Conservation (phyloP, 148 eudicot species). For the Camellia granthamiana region DNA sequence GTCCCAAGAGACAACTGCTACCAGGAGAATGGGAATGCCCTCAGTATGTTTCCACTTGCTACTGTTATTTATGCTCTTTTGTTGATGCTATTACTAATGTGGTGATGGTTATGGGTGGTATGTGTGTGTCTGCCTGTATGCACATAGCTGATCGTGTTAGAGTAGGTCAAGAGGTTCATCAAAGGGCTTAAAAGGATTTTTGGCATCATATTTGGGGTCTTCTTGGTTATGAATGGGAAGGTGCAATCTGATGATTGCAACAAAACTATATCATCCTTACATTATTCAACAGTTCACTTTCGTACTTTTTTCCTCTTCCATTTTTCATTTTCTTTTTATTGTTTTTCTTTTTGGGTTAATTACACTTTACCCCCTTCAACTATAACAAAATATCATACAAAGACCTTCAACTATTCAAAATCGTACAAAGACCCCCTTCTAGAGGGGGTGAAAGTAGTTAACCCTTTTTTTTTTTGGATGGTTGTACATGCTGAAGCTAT, state of each 20-base stretch:
- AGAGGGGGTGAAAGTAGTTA: no score
- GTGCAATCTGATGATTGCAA: conserved; percentile 1
- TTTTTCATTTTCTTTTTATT: neutral
- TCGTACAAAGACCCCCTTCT: no score
- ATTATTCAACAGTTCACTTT: neutral
- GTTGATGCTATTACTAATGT: neutral
- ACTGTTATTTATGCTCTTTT: neutral
- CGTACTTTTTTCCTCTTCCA: neutral
- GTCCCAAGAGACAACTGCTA: conserved; percentile 94
- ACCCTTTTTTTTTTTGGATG: neutral
- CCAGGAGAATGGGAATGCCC: conserved; percentile 99
- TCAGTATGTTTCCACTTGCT: conserved; percentile 55
- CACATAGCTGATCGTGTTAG: neutral
- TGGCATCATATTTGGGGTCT: neutral
- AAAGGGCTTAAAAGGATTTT: conserved; percentile 1
- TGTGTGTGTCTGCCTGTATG: neutral
- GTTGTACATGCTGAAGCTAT: neutral
- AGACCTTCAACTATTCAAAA: no score
- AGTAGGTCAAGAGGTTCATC: neutral
- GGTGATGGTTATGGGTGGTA: neutral
- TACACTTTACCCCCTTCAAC: no score
- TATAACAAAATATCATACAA: no score
- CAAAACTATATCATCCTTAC: neutral
- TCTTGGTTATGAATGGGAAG: neutral
- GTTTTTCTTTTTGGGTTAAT: neutral